Percentiles rank a stretch among this genome's conserved stretches.
These are phyloP conservation scores for Naganishia vishniacii DNA, from an alignment of 768 basidiomycete species.

Conservation along the genomic window DNA sequence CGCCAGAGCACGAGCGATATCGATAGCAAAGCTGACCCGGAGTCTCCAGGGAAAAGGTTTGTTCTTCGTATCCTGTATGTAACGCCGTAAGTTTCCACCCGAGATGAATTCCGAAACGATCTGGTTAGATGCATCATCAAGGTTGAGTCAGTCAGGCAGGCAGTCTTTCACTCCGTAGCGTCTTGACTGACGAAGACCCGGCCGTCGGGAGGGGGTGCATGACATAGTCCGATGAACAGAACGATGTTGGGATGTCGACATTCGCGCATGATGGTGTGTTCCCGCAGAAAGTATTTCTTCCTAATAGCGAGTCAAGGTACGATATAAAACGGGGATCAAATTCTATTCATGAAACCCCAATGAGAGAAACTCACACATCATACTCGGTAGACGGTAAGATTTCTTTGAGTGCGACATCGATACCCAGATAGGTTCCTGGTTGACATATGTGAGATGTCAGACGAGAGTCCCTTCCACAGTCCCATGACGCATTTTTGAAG, in stretches of 20 bases:
- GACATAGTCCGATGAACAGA: constrained; percentile 67
- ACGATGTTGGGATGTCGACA: constrained; percentile 88
- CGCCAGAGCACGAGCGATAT: constrained; percentile 88
- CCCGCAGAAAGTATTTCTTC: constrained; percentile 93
- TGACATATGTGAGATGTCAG: neutral
- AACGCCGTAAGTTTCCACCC: constrained; percentile 70
- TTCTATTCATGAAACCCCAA: neutral
- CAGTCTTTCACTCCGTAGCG: too few relatives aligned
- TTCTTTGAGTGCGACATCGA: constrained; percentile 94
- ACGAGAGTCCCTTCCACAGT: too few relatives aligned
- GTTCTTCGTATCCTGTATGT: constrained; percentile 59
- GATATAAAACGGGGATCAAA: neutral
- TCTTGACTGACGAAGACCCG: constrained; percentile 53
- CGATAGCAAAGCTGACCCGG: constrained; percentile 87
- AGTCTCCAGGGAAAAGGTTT: constrained; percentile 89
- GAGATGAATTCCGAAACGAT: constrained; percentile 88
- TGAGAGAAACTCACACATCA: constrained; percentile 55
- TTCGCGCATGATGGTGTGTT: constrained; percentile 93
- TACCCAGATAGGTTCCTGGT: constrained; percentile 80
- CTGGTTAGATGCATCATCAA: constrained; percentile 36
- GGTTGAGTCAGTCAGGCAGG: neutral
- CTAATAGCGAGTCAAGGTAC: neutral
- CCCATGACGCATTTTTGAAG: neutral
- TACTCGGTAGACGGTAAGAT: constrained; percentile 85
- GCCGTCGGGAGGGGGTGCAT: constrained; percentile 38